Conservation (phyloP, 805 yeast species). For the Scheffersomyces lignosus region DNA sequence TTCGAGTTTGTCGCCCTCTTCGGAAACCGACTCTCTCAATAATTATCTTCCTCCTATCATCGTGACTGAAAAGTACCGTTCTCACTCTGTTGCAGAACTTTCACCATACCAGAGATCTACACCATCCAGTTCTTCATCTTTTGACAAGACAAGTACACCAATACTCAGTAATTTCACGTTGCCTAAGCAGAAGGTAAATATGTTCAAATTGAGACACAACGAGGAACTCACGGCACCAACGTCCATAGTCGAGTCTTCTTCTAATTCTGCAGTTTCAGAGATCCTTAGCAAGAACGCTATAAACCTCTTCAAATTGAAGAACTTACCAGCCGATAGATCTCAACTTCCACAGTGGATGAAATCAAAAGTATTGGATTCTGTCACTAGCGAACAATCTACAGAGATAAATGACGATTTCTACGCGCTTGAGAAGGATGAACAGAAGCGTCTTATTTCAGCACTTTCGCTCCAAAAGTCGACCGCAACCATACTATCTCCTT, state of each 20-base stretch:
- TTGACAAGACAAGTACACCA: slow-evolving; percentile 24
- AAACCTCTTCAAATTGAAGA: slow-evolving; percentile 19
- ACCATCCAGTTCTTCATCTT: slow-evolving; percentile 1
- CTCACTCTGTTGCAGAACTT: slow-evolving; percentile 17
- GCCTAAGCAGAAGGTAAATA: slow-evolving; percentile 39
- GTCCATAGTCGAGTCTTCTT: slow-evolving; percentile 10
- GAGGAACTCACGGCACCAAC: slow-evolving; percentile 51
- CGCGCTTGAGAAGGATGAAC: slow-evolving; percentile 67
- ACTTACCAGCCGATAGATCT: slow-evolving; percentile 34
- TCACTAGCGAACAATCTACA: slow-evolving; percentile 7
- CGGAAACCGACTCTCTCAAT: neutral
- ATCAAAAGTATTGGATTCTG: slow-evolving; percentile 5
- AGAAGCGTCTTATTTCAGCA: slow-evolving; percentile 53
- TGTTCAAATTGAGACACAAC: slow-evolving; percentile 48
- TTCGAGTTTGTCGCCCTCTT: slow-evolving; percentile 1
- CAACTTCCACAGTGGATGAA: slow-evolving; percentile 41
- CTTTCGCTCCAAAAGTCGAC: slow-evolving; percentile 13
- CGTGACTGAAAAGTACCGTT: slow-evolving; percentile 9
- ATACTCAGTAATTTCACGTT: slow-evolving; percentile 53
- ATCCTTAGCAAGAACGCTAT: slow-evolving; percentile 11
- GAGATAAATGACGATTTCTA: slow-evolving; percentile 48
- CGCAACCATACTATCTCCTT: slow-evolving; percentile 4
- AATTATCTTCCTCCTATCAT: slow-evolving; percentile 7
- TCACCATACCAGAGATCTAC: slow-evolving; percentile 14
- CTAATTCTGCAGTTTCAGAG: slow-evolving; percentile 4